A percentile compares a stretch with the other conserved stretches of the same genome.
Evolutionary conservation across 106 monocot genomes (phyloP).

Genomic region (Phalaenopsis aphrodite): DNA sequence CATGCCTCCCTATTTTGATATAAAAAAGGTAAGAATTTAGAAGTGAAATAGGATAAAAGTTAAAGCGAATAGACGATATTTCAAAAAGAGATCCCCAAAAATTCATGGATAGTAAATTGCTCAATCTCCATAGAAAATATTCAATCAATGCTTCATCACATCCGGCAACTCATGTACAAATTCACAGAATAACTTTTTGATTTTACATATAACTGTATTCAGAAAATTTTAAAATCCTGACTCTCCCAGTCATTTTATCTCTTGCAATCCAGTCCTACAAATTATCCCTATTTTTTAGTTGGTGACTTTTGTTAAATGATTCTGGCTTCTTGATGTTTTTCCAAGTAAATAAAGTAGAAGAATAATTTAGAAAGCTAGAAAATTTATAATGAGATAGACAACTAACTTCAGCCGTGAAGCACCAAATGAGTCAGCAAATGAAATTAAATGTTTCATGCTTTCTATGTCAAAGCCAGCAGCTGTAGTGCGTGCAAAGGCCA

Average conservation of each 20-base stretch:
- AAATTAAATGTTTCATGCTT: conserved; percentile 47
- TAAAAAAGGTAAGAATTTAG: conserved; percentile 8
- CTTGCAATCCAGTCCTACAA: background rate
- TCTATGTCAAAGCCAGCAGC: conserved; percentile 90
- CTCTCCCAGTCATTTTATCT: background rate
- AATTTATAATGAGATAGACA: background rate
- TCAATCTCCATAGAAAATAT: background rate
- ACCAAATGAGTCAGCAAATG: conserved; percentile 84
- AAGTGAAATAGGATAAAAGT: background rate
- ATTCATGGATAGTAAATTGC: background rate
- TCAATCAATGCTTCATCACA: background rate
- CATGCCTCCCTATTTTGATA: conserved; percentile 58
- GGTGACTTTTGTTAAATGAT: background rate
- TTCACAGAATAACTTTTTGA: background rate
- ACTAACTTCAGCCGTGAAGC: conserved; percentile 78
- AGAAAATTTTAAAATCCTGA: background rate
- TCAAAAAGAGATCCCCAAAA: background rate
- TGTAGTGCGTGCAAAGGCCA: conserved; percentile 89
- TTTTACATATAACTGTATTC: background rate
- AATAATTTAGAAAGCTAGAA: background rate
- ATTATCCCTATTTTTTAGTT: background rate
- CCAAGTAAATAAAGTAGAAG: background rate
- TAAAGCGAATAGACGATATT: background rate
- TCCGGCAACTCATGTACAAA: background rate
- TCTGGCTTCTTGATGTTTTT: background rate